These are phyloP conservation scores for Tulasnella sp. DNA, from an alignment of 768 basidiomycete genomes.

Conservation along the genomic window DNA sequence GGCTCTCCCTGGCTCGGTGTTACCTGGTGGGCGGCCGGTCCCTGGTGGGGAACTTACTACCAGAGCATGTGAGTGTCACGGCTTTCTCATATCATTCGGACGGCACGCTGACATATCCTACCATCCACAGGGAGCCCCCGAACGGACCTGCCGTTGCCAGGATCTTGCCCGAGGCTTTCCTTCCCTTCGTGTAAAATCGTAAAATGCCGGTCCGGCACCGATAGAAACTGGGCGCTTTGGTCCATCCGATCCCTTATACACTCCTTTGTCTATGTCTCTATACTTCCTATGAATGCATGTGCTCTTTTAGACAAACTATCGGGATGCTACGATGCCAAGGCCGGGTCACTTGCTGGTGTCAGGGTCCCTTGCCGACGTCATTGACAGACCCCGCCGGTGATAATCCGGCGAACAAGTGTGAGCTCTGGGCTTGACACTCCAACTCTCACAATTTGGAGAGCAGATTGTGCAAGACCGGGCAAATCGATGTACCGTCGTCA, in stretches of 20 bases:
- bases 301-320: background rate
- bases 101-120: background rate
- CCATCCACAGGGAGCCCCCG: slow-evolving; percentile 33
- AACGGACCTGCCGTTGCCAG: slow-evolving; percentile 41
- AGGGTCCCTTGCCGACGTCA: background rate
- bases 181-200: slow-evolving; percentile 33
- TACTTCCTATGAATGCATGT: background rate
- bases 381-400: background rate
- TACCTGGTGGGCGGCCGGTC: slow-evolving; percentile 12
- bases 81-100: background rate
- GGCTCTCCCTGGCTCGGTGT: slow-evolving; percentile 38
- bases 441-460: background rate
- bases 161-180: slow-evolving; percentile 44
- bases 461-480: background rate
- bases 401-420: background rate
- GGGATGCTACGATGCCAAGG: background rate
- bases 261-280: background rate
- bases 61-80: slow-evolving; percentile 8
- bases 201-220: background rate
- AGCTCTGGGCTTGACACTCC: background rate
- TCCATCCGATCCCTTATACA: background rate
- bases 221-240: background rate
- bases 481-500: too few species aligned
- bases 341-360: background rate
- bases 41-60: slow-evolving; percentile 10